Base-by-base conservation (phyloP, 2,329 filamentous ascomycete species). In the Macrophomina tecta region DNA sequence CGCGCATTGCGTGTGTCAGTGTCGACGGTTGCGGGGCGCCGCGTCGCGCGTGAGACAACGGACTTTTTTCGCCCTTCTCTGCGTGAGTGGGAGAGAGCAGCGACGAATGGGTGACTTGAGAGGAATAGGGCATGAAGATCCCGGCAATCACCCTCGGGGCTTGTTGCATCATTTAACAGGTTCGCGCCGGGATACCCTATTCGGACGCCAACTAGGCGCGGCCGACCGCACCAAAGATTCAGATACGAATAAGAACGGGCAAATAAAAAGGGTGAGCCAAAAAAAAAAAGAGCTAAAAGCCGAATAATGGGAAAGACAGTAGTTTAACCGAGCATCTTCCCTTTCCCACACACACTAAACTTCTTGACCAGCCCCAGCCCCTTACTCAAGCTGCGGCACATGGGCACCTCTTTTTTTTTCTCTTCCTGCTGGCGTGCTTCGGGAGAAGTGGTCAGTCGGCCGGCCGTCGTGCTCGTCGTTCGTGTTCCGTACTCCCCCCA, bases 61-160 rank as follows among this genome's bases (percentile, higher is more conserved):
- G 42, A n/a, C 11, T 16, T 45, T 45, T 45, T 45, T 14, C 36
- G 7, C 11, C 11, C 5, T 45, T 4, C 16, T 7, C 36, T 53
- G 36, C 51, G 51, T 53, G 51, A 38, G 51, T 38, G 51, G 51
- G 51, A 30, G 51, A 23, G 30, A 53, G 51, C 51, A 36, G 32
- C 51, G 16, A 23, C 23, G 23, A n/a, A 14, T 14, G 42, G 16
- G 42, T 5, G 42, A 40, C 2, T 14, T 9, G 38, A 45, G 42
- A 45, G 42, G 16, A 16, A 45, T 38, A 45, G 42, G 42, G 42
- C 42, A 45, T 14, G 42, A 45, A 45, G 42, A 14, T 38, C 11
- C 5, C 42, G 42, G 42, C 42, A 45, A 12, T 51, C 48, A 9
- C 8, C 23, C 48, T 51, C 48, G 42, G 42, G 9, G 42, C 7